These are phyloP conservation scores for Mycosphaerelloides madeirae DNA, from an alignment of 2,329 filamentous ascomycete species.

Conservation along the genomic window DNA sequence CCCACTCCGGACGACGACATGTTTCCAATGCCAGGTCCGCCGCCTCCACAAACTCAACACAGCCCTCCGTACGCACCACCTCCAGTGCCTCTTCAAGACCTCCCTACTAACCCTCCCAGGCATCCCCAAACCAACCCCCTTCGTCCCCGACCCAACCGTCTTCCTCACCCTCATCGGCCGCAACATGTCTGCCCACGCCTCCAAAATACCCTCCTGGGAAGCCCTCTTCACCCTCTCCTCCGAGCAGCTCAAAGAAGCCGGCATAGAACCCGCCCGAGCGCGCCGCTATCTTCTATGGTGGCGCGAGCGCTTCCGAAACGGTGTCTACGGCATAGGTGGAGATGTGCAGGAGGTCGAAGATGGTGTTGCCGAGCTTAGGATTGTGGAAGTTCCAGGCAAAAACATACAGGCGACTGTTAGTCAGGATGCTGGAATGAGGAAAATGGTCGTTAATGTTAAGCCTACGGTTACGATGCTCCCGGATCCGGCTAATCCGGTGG, in stretches of 20 bases:
- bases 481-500: slow-evolving; percentile 6
- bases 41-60: slow-evolving; percentile 16
- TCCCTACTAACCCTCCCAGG: slow-evolving; percentile 20
- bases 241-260: slow-evolving; percentile 71
- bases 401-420: slow-evolving; percentile 44
- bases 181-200: slow-evolving; percentile 71
- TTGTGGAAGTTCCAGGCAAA: slow-evolving; percentile 47
- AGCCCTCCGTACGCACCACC: slow-evolving; percentile 2
- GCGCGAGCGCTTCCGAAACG: slow-evolving; percentile 77
- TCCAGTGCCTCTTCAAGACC: not conserved
- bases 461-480: slow-evolving; percentile 2
- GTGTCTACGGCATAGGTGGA: slow-evolving; percentile 74
- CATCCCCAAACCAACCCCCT: slow-evolving; percentile 72
- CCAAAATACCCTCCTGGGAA: slow-evolving; percentile 88
- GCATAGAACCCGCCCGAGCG: slow-evolving; percentile 77
- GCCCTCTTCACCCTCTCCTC: slow-evolving; percentile 79
- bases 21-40: slow-evolving; percentile 14
- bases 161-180: slow-evolving; percentile 92
- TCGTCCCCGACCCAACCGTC: slow-evolving; percentile 77
- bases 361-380: slow-evolving; percentile 54
- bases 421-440: slow-evolving; percentile 46
- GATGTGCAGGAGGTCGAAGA: slow-evolving; percentile 70
- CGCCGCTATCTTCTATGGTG: slow-evolving; percentile 82
- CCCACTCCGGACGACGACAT: slow-evolving; percentile 19
- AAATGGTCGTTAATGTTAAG: slow-evolving; percentile 19